Base-by-base conservation (phyloP, 2,329 filamentous ascomycete genomes). In the Lasiodiplodia sp. region DNA sequence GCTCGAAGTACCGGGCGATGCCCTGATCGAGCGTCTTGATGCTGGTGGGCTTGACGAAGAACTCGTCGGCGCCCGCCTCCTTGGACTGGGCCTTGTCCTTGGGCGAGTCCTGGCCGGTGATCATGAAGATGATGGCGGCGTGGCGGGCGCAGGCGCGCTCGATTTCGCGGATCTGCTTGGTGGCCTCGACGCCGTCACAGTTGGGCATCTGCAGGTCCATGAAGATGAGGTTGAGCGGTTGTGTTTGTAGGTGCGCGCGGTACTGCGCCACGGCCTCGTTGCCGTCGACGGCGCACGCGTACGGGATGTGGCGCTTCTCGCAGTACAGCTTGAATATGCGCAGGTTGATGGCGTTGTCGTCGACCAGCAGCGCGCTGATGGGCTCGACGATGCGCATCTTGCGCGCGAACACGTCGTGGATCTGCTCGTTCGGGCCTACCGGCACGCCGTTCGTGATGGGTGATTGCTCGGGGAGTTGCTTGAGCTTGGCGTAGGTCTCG, bases 301-400 rank as follows among this genome's bases (percentile, higher is more conserved):
- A 83, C 18, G 81, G 77, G 28, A 84, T 77, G 0, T 79, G 77
- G 12, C 82, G 76, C 52, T 81, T 81, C 66, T 81, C 79, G 62
- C 84, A 82, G 71, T 84, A 85, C 72, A 84, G 82, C 21, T 80
- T 76, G 34, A 86, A 71, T 31, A 86, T 83, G 23, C 83, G 82
- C 0, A 85, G 78, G 25, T 86, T 86, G 67, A 85, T 81, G 2
- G 79, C 67, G 56, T 85, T 86, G 69, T 85, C 84, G 69, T 85
- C 84, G 0, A 85, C 83, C 0, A 86, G 73, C 0, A 86, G 76
- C 7, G 79, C 64, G 69, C 44, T 47, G 31, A 63, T 7, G 2
- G 66, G 56, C 23, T 68, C 66, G 14, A 44, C 23, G 16, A 68
- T 63, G 25, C 56, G 66, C 37, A 63, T 37, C 21, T 62, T 68